Conservation (phyloP, 495 filamentous ascomycete genomes). For the Trichoderma virens region DNA sequence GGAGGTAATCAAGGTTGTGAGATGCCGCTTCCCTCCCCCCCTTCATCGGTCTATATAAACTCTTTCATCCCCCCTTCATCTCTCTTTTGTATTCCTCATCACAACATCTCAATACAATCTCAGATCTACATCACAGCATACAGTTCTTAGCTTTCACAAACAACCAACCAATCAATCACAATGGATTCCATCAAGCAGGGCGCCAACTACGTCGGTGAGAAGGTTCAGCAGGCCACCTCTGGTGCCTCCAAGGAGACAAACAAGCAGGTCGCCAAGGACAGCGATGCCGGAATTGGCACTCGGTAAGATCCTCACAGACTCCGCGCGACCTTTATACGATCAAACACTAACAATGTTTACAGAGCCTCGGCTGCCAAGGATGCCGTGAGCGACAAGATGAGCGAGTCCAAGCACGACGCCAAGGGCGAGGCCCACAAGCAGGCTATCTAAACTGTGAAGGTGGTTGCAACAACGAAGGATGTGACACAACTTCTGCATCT, state of each 20-base stretch:
- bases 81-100: not conserved
- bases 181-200: slow-evolving; percentile 55
- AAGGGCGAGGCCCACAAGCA: slow-evolving; percentile 52
- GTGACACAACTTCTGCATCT: not conserved
- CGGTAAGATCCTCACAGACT: slow-evolving; percentile 33
- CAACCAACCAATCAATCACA: slow-evolving; percentile 26
- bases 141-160: slow-evolving; percentile 17
- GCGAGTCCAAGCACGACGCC: slow-evolving; percentile 46
- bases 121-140: not conserved
- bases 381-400: slow-evolving; percentile 49
- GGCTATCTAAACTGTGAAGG: slow-evolving; percentile 17
- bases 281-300: slow-evolving; percentile 37
- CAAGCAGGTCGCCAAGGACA: slow-evolving; percentile 58
- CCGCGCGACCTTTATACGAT: no score
- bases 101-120: not conserved
- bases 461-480: not conserved
- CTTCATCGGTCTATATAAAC: slow-evolving; percentile 7
- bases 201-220: slow-evolving; percentile 53
- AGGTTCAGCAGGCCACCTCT: slow-evolving; percentile 39
- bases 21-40: not conserved
- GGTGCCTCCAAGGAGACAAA: slow-evolving; percentile 57
- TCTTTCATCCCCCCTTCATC: not conserved
- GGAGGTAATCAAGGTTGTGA: not conserved
- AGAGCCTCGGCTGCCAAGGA: slow-evolving; percentile 48
- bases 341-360: slow-evolving; percentile 14